Base-by-base conservation (phyloP, 257 asterid species). In the Solanum gracilifrons region DNA sequence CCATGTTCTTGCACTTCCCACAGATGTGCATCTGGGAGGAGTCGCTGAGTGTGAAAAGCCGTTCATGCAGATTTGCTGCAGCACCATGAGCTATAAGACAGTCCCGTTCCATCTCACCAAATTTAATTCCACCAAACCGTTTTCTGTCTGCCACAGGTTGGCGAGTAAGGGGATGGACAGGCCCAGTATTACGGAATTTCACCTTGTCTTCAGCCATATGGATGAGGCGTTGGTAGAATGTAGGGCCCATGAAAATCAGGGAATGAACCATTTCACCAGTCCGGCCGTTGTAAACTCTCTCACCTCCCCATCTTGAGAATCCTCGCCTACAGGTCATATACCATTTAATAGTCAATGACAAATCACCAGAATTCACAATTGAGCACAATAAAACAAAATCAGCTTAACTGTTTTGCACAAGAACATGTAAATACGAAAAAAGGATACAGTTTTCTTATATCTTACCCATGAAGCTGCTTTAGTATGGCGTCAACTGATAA, bases 141-240 rank as follows among this genome's bases (percentile, higher is more conserved):
- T 96, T 97, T 88, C 98, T 90, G 92, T 97, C 99, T 0, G 95
- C 98, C 77, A 97, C 99, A 5, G 99, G 99, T 92, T 97, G 99
- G 5, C 98, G 98, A 13, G 99, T 97, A 1, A 96, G 96, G 0
- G 99, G 99, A 89, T 97, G 99, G 69, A 97, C 99, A 1, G 98
- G 98, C 13, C 99, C 99, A 0, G 98, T 96, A 75, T 96, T 97
- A 48, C 99, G 89, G 87, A 90, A 96, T 71, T 97, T 97, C 15
- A 97, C 98, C 87, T 96, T 97, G 94, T 97, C 99, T 84, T 97
- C 99, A 1, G 99, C 97, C 99, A 96, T 97, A 69, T 97, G 99
- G 0, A 91, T 91, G 39, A 97, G 97, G 48, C 99, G 98, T 90
- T 97, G 98, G 92, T 96, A 97, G 92, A 91, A 95, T 9, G 99